Conservation (phyloP, 1,139 yeast species). For the Hansenula sp. region DNA sequence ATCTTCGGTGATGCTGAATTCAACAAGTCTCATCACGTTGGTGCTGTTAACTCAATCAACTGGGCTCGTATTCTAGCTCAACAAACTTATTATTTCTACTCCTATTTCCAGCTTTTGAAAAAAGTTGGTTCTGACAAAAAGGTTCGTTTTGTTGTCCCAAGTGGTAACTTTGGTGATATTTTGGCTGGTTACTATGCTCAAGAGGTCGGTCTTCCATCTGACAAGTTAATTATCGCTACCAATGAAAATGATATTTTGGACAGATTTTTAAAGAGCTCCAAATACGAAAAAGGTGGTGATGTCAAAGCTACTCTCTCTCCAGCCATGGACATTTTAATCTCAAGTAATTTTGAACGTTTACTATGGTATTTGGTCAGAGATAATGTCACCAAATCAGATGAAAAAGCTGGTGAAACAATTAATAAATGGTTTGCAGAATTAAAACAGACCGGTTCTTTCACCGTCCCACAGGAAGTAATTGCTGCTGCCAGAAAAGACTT, state of each 20-base stretch:
- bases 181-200: conserved; percentile 94
- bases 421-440: conserved; percentile 76
- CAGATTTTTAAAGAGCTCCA: conserved; percentile 84
- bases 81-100: conserved; percentile 91
- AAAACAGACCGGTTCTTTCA: conserved; percentile 71
- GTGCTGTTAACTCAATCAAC: conserved; percentile 96
- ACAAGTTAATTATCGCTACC: conserved; percentile 86
- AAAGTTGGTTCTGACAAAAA: conserved; percentile 38
- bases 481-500: conserved; percentile 65
- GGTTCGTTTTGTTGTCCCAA: conserved; percentile 88
- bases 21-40: conserved; percentile 86
- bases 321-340: conserved; percentile 96
- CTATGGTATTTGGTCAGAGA: conserved; percentile 90
- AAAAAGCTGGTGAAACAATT: conserved; percentile 72
- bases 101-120: conserved; percentile 73
- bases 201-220: conserved; percentile 92
- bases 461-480: conserved; percentile 63
- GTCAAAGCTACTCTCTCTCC: conserved; percentile 93
- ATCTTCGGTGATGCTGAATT: conserved; percentile 87
- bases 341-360: conserved; percentile 93
- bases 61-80: conserved; percentile 99
- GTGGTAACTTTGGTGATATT: conserved; percentile 97
- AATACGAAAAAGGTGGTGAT: conserved; percentile 68
- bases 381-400: conserved; percentile 52
- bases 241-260: conserved; percentile 92